phyloP scores from a whole-genome alignment of 345 rosid species.

The Gossypium ekmanianum region DNA sequence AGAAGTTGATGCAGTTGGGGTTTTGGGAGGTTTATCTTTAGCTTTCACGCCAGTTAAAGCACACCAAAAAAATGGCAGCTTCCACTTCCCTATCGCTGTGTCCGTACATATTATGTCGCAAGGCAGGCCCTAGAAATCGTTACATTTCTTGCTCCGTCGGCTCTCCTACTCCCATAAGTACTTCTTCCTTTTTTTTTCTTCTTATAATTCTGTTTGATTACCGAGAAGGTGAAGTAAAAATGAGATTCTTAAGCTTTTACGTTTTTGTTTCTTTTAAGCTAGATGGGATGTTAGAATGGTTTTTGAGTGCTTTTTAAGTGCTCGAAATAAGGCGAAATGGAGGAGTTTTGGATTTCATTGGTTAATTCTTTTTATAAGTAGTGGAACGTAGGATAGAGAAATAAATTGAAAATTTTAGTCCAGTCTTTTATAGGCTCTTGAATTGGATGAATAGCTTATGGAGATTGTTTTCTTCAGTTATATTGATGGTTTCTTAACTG shows the following conservation, averaged over 20 bases:
- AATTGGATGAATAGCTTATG: neutral
- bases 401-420: neutral
- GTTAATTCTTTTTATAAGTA: neutral
- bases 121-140: constrained; percentile 23
- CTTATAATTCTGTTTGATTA: neutral
- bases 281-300: neutral
- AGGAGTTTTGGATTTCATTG: neutral
- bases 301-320: neutral
- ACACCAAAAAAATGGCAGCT: constrained; percentile 52
- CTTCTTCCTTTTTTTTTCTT: neutral
- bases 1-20: constrained; percentile 28
- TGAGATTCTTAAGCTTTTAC: neutral
- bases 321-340: neutral
- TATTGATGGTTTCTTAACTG: neutral
- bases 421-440: neutral
- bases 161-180: constrained; percentile 52
- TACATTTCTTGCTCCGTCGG: constrained; percentile 46
- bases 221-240: constrained; percentile 1
- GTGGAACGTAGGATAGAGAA: neutral
- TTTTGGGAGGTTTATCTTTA: constrained; percentile 28
- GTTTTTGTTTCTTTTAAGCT: constrained; percentile 17
- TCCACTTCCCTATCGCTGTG: constrained; percentile 47
- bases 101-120: constrained; percentile 40
- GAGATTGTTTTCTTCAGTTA: neutral
- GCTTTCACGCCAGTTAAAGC: constrained; percentile 18